phyloP scores from a whole-genome alignment of 2,329 filamentous ascomycete species.

The Pseudogymnoascus sp. region DNA sequence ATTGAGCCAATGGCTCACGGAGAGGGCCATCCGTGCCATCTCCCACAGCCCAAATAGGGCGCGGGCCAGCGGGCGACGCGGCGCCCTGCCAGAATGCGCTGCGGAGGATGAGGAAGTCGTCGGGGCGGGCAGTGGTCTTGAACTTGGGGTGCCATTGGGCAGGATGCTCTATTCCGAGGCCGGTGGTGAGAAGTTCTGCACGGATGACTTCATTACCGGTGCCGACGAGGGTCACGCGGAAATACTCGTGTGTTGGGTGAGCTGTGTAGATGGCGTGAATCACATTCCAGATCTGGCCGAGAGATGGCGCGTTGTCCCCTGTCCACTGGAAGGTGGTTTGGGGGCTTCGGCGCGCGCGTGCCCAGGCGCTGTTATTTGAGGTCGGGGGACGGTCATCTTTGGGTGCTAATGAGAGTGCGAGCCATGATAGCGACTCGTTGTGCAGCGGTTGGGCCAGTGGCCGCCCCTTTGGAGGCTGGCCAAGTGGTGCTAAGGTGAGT shows the following conservation, averaged over 20 bases:
- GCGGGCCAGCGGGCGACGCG: constrained; percentile 58
- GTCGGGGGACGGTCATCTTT: constrained; percentile 19
- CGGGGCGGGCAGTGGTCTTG: constrained; percentile 12
- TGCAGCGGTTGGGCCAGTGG: constrained; percentile 25
- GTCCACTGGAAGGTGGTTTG: constrained; percentile 31
- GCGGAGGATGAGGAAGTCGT: constrained; percentile 43
- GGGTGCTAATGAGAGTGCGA: constrained; percentile 22
- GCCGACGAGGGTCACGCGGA: constrained; percentile 30
- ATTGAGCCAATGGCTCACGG: constrained; percentile 26
- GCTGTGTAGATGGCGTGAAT: constrained; percentile 32
- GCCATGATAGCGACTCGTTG: constrained; percentile 24
- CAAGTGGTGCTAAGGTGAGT: constrained; percentile 13
- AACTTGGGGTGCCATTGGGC: constrained; percentile 12
- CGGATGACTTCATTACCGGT: constrained; percentile 22
- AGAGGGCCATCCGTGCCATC: constrained; percentile 29
- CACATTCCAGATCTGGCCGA: constrained; percentile 34
- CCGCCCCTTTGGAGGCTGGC: constrained; percentile 12
- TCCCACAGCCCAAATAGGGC: constrained; percentile 47
- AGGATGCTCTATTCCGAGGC: constrained; percentile 19
- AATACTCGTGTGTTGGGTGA: constrained; percentile 28
- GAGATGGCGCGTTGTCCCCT: constrained; percentile 23
- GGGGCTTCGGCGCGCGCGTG: constrained; percentile 25
- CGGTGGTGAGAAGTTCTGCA: constrained; percentile 27
- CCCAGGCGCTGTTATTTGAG: constrained; percentile 35
- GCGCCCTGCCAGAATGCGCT: constrained; percentile 64